Evolutionary conservation across 73 alveolate genomes (phyloP).

Genomic region (Paramecium sexaurelia): DNA sequence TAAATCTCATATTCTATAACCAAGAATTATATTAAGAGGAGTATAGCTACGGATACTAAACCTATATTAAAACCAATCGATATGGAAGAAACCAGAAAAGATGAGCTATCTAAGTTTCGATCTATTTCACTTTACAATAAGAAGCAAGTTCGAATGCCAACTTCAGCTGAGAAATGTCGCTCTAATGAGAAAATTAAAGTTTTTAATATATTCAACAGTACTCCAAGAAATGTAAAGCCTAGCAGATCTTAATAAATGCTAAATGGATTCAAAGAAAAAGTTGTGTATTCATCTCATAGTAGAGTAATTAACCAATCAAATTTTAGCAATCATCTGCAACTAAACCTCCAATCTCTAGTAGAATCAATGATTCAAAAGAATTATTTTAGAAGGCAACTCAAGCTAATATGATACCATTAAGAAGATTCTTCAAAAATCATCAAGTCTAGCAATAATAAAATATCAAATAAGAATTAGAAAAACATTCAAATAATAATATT

Average conservation of each 20-base stretch:
- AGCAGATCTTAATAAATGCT: background rate
- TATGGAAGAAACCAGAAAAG: conserved; percentile 44
- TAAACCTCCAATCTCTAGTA: background rate
- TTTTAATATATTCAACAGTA: conserved; percentile 38
- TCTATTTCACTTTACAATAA: background rate
- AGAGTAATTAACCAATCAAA: background rate
- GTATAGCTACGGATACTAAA: background rate
- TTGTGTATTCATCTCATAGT: conserved; percentile 45
- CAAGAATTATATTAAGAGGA: background rate
- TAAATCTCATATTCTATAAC: background rate
- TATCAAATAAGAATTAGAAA: background rate
- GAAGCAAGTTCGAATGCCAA: background rate
- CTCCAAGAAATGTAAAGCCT: conserved; percentile 15
- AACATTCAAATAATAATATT: background rate
- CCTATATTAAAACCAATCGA: conserved; percentile 4
- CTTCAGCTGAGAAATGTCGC: background rate
- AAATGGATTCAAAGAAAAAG: conserved; percentile 40
- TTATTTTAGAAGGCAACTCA: background rate
- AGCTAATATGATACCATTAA: background rate
- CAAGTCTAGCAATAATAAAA: background rate
- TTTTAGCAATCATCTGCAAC: background rate
- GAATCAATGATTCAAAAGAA: background rate
- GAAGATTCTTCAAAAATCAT: background rate
- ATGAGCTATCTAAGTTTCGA: background rate
- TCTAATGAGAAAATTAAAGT: conserved; percentile 15